Percentiles rank a stretch among this genome's conserved stretches.
Conservation (phyloP, 2,329 filamentous ascomycete genomes). For the Knufia fluminis region DNA sequence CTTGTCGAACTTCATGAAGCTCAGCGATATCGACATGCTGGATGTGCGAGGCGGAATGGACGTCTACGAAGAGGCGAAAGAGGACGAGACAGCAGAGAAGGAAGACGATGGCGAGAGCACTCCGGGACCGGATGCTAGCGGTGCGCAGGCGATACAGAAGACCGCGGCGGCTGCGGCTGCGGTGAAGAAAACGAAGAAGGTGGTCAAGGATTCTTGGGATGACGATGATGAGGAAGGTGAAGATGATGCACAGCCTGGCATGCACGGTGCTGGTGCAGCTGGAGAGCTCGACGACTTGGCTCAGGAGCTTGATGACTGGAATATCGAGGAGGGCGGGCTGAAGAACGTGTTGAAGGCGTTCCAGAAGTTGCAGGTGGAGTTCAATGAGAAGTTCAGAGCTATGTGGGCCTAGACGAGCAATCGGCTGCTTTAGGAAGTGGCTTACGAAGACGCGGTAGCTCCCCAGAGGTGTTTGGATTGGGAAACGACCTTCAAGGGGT, state of each 20-base stretch:
- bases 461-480: too few species aligned
- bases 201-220: conserved; percentile 12
- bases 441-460: too few species aligned
- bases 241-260: background rate
- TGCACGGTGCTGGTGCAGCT: background rate
- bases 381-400: conserved; percentile 9
- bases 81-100: background rate
- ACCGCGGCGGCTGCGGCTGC: background rate
- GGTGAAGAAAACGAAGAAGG: conserved; percentile 4
- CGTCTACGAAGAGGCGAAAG: conserved; percentile 17
- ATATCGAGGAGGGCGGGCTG: conserved; percentile 2
- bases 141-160: background rate
- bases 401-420: conserved; percentile 9
- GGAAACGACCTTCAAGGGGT: too few species aligned
- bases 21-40: conserved; percentile 20
- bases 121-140: background rate
- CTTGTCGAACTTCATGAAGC: conserved; percentile 28
- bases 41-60: conserved; percentile 27
- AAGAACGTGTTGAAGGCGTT: conserved; percentile 5
- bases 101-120: background rate
- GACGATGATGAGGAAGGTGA: conserved; percentile 5
- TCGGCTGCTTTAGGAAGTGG: too few species aligned
- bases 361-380: conserved; percentile 7
- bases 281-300: background rate
- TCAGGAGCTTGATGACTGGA: background rate